These are phyloP conservation scores for Leptographium wingfieldii DNA, from an alignment of 2,329 filamentous ascomycete species.

Conservation along the genomic window DNA sequence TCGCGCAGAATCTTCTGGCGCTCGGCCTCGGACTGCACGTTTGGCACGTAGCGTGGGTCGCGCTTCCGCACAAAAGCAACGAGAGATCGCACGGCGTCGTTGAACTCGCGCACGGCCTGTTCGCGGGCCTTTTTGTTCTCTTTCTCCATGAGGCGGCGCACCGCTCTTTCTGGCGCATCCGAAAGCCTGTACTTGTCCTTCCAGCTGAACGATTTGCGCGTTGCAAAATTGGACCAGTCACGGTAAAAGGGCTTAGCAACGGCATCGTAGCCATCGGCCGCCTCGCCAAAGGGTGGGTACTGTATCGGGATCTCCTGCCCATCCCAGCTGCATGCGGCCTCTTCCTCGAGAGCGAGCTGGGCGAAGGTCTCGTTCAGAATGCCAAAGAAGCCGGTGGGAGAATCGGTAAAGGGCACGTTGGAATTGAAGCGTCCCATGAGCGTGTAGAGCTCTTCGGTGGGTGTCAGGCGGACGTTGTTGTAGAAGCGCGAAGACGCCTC, in stretches of 20 bases:
- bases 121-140: conserved; percentile 81
- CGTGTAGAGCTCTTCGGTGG: conserved; percentile 63
- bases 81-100: conserved; percentile 77
- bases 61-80: conserved; percentile 83
- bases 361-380: conserved; percentile 66
- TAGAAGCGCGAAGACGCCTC: conserved; percentile 27
- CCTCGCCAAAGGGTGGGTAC: conserved; percentile 74
- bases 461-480: conserved; percentile 62
- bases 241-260: conserved; percentile 72
- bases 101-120: conserved; percentile 75
- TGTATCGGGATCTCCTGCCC: conserved; percentile 36
- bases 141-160: conserved; percentile 82
- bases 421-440: conserved; percentile 73
- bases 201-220: conserved; percentile 79
- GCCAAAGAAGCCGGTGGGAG: conserved; percentile 72
- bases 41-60: conserved; percentile 72
- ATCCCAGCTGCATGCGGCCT: conserved; percentile 59
- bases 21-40: conserved; percentile 65
- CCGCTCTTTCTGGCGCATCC: conserved; percentile 75
- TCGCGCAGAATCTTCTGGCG: conserved; percentile 67
- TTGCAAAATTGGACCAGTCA: conserved; percentile 69
- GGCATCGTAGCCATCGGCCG: conserved; percentile 62
- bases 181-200: conserved; percentile 71
- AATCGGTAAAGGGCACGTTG: conserved; percentile 67
- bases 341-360: conserved; percentile 68